Percentiles rank a stretch among this genome's conserved stretches.
Evolutionary conservation across 1,284 basidiomycete species (phyloP).

Genomic region (Coriolopsis trogii): DNA sequence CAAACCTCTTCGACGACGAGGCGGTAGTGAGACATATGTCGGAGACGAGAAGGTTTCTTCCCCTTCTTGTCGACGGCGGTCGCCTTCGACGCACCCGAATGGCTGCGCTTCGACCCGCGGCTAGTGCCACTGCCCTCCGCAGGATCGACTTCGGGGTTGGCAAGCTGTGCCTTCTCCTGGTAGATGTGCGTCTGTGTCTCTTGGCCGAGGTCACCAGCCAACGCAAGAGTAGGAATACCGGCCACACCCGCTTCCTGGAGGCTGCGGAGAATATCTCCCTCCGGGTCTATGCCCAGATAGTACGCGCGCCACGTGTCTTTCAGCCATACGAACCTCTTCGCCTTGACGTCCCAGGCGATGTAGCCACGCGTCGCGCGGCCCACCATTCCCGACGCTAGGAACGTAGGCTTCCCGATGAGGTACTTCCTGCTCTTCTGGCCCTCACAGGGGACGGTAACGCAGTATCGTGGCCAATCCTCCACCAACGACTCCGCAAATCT

Average conservation of each 20-base stretch:
- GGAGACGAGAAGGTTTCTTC: not conserved
- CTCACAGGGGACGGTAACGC: not conserved
- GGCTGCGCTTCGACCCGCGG: not conserved
- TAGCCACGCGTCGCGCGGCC: conserved; percentile 10
- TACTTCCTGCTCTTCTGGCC: not conserved
- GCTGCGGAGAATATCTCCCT: conserved; percentile 1
- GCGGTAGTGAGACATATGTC: not conserved
- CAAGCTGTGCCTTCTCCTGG: not conserved
- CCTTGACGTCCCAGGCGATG: conserved; percentile 3
- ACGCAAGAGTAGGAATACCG: conserved; percentile 1
- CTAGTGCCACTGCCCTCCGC: not conserved
- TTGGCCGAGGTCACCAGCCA: conserved; percentile 3
- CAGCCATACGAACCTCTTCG: conserved; percentile 3
- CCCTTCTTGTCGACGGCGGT: not conserved
- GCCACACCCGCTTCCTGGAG: not conserved
- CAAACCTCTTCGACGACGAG: conserved; percentile 2
- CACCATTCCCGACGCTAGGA: not conserved
- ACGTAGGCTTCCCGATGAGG: conserved; percentile 7
- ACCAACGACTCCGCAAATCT: not conserved
- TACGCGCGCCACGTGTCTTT: conserved; percentile 16
- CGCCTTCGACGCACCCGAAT: not conserved
- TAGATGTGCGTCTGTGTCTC: not conserved
- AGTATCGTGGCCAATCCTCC: not conserved
- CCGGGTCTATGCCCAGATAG: conserved; percentile 3
- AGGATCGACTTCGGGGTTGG: not conserved